Percentiles rank a stretch among this genome's conserved stretches.
Conservation (phyloP, 1,139 yeast species). For the Kluyveromyces sp. region DNA sequence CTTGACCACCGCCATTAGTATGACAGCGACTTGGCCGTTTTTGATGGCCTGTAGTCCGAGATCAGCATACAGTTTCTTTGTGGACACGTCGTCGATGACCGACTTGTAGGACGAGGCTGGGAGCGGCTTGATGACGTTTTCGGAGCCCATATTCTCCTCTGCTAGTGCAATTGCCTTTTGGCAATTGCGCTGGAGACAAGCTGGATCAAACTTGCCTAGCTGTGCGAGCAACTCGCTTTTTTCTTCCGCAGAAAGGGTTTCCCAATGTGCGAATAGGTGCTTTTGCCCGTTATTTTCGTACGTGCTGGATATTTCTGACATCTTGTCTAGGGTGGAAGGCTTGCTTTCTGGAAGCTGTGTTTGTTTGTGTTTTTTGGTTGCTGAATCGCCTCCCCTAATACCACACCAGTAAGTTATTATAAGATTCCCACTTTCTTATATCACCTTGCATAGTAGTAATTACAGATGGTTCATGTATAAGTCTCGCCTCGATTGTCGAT, state of each 20-base stretch:
- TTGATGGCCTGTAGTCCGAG: conserved; percentile 65
- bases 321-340: background rate
- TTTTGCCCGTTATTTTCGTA: conserved; percentile 23
- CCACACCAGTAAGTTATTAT: too few species aligned
- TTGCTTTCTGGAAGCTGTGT: too few species aligned
- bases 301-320: conserved; percentile 9
- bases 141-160: conserved; percentile 7
- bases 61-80: conserved; percentile 41
- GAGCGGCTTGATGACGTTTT: conserved; percentile 19
- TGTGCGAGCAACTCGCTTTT: conserved; percentile 13
- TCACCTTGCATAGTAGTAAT: too few species aligned
- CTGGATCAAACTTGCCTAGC: conserved; percentile 17
- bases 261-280: conserved; percentile 24
- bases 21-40: conserved; percentile 72
- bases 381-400: too few species aligned
- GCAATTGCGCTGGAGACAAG: conserved; percentile 18
- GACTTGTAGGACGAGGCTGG: conserved; percentile 27
- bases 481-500: too few species aligned
- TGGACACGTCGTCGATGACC: conserved; percentile 21
- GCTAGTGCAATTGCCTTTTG: conserved; percentile 20
- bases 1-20: conserved; percentile 99
- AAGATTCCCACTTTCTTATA: too few species aligned
- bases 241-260: conserved; percentile 13
- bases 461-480: too few species aligned
- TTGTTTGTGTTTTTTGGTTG: too few species aligned